Evolutionary conservation across 2,329 filamentous ascomycete species (phyloP).

Genomic region (Exophiala lecanii-corni): DNA sequence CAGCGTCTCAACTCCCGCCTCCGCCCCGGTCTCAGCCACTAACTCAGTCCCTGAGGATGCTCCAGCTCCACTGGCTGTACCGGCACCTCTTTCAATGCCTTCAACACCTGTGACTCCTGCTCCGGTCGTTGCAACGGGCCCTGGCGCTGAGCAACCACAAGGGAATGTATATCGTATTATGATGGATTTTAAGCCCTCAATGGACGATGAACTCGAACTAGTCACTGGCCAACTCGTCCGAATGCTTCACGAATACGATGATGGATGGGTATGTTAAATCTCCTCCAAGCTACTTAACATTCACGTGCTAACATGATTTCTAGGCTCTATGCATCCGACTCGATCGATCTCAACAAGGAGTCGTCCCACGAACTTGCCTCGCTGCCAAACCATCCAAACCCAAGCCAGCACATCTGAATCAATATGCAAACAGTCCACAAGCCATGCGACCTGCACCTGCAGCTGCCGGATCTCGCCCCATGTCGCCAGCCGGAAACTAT

Average conservation of each 20-base stretch:
- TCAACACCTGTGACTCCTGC: conserved; percentile 51
- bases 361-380: conserved; percentile 87
- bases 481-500: conserved; percentile 26
- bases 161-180: conserved; percentile 84
- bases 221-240: conserved; percentile 77
- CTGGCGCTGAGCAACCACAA: conserved; percentile 42
- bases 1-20: conserved; percentile 14
- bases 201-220: conserved; percentile 86
- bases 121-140: conserved; percentile 43
- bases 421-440: conserved; percentile 33
- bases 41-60: conserved; percentile 21
- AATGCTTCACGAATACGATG: conserved; percentile 91
- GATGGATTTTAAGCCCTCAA: conserved; percentile 86
- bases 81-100: conserved; percentile 58
- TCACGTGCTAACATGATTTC: conserved; percentile 30
- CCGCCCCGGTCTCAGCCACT: conserved; percentile 21
- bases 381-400: conserved; percentile 90
- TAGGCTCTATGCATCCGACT: conserved; percentile 86
- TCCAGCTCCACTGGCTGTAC: conserved; percentile 30
- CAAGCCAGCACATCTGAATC: conserved; percentile 56
- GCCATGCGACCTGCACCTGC: conserved; percentile 4
- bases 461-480: conserved; percentile 24
- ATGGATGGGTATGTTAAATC: conserved; percentile 77
- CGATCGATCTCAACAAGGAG: conserved; percentile 87
- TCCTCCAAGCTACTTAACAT: conserved; percentile 18